A percentile compares a stretch with the other conserved stretches of the same genome.
These are phyloP conservation scores for Chlorella sp. DNA, from an alignment of 139 green algal genomes.

Conservation along the genomic window DNA sequence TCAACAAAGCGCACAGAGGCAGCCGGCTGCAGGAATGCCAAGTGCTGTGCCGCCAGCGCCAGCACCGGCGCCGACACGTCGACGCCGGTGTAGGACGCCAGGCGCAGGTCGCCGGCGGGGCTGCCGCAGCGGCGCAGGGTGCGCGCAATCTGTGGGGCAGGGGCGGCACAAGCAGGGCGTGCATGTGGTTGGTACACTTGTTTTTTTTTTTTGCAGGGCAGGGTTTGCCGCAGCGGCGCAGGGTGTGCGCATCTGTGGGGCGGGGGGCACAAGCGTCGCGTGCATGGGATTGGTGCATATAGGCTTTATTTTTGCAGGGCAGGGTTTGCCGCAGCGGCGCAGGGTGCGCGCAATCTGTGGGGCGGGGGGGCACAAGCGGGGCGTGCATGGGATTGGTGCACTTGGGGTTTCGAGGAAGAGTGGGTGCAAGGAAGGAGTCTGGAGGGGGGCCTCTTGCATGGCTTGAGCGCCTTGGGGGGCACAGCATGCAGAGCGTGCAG, in stretches of 20 bases:
- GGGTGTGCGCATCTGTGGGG: background rate
- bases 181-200: too few species aligned
- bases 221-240: background rate
- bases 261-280: background rate
- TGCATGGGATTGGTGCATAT: too few species aligned
- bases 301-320: too few species aligned
- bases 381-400: background rate
- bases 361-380: background rate
- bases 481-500: background rate
- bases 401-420: background rate
- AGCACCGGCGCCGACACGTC: conserved; percentile 10
- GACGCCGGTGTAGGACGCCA: conserved; percentile 19
- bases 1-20: background rate
- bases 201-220: too few species aligned
- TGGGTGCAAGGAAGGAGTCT: background rate
- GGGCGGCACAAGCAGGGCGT: background rate
- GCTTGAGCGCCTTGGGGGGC: too few species aligned
- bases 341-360: background rate
- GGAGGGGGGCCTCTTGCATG: background rate
- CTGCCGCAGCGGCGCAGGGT: background rate
- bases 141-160: background rate
- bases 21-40: conserved; percentile 1
- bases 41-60: background rate
- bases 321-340: background rate
- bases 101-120: background rate